Evolutionary conservation across 2,329 filamentous ascomycete species (phyloP).

Genomic region (Aspergillus ustus): DNA sequence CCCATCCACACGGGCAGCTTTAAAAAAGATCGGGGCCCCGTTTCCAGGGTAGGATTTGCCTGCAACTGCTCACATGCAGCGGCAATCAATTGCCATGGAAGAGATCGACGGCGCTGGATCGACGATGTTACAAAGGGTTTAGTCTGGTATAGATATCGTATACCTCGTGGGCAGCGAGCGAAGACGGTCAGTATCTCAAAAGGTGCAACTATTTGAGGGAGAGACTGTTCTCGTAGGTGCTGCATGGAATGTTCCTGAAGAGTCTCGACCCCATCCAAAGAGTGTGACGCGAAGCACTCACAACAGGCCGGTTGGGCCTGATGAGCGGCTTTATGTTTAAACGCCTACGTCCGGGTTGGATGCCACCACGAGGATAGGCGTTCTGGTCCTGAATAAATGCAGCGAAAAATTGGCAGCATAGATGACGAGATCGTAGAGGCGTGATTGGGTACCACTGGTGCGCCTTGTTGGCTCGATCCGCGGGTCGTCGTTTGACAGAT

Average conservation of each 20-base stretch:
- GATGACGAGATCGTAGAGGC: conserved; percentile 13
- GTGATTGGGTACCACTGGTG: conserved; percentile 17
- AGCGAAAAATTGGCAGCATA: conserved; percentile 14
- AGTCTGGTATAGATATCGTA: neutral
- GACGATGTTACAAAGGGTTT: neutral
- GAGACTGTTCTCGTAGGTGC: neutral
- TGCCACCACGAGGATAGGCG: neutral
- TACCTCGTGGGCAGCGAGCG: neutral
- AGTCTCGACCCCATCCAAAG: neutral
- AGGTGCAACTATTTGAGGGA: neutral
- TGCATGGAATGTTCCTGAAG: conserved; percentile 9
- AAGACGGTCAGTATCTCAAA: neutral
- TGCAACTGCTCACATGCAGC: conserved; percentile 13
- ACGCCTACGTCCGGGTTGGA: neutral
- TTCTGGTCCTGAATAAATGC: neutral
- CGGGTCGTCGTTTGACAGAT: conserved; percentile 13
- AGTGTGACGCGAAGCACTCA: neutral
- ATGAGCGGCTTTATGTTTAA: conserved; percentile 1
- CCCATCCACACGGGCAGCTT: conserved; percentile 10
- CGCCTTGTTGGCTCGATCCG: conserved; percentile 9
- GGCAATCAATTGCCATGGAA: conserved; percentile 11
- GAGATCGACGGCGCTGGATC: conserved; percentile 11
- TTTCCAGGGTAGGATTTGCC: conserved; percentile 1
- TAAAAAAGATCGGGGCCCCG: conserved; percentile 4
- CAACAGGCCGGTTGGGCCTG: neutral